These are phyloP conservation scores for Neurospora sp. DNA, from an alignment of 495 filamentous ascomycete species.

Conservation along the genomic window DNA sequence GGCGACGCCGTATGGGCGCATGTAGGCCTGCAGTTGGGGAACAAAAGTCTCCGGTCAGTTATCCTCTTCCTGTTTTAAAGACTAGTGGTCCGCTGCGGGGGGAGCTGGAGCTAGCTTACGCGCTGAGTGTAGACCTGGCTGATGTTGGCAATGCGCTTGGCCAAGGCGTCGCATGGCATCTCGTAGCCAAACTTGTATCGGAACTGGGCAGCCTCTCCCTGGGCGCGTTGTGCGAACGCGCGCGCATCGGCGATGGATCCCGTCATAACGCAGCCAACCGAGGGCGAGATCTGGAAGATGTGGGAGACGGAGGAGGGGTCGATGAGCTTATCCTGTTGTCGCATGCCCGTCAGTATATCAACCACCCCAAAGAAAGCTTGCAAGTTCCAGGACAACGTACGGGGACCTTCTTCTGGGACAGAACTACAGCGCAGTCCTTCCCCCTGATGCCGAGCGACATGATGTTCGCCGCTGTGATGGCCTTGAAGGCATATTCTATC, in stretches of 20 bases:
- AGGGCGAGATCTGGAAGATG: conserved; percentile 91
- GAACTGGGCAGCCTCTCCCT: conserved; percentile 94
- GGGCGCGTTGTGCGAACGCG: conserved; percentile 80
- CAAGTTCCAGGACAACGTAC: conserved; percentile 47
- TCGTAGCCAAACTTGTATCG: conserved; percentile 98
- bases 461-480: conserved; percentile 97
- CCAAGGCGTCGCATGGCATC: conserved; percentile 95
- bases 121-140: conserved; percentile 98
- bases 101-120: conserved; percentile 40
- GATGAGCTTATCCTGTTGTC: conserved; percentile 86
- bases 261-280: conserved; percentile 96
- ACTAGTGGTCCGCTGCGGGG: conserved; percentile 1
- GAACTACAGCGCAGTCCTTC: conserved; percentile 91
- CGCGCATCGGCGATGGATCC: conserved; percentile 96
- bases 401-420: conserved; percentile 99
- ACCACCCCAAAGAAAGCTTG: not conserved
- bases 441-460: conserved; percentile 92
- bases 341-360: conserved; percentile 21
- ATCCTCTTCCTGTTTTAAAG: not conserved
- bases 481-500: conserved; percentile 99
- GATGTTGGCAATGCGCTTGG: conserved; percentile 96
- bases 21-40: conserved; percentile 61
- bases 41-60: conserved; percentile 7
- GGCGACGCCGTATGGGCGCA: conserved; percentile 93
- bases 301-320: conserved; percentile 95